phyloP scores from a whole-genome alignment of 176 grass and related monocot species.

The Aegilops sharonensis region DNA sequence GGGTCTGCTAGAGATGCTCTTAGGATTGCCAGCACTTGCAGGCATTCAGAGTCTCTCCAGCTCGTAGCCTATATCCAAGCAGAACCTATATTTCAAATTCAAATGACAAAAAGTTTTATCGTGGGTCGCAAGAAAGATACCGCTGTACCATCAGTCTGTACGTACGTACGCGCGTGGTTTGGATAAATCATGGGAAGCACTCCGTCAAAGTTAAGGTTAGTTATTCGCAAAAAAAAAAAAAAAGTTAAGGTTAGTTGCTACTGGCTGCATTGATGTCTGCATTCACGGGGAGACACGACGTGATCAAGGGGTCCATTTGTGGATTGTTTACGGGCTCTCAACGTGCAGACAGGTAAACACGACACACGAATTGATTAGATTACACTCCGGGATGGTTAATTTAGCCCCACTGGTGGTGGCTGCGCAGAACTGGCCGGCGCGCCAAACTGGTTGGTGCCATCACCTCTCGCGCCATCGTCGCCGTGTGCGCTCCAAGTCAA shows the following conservation, averaged over 20 bases:
- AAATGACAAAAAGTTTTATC: neutral
- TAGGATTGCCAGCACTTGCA: neutral
- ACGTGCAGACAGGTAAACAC: conserved; percentile 14
- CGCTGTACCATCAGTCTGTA: no score
- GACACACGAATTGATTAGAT: neutral
- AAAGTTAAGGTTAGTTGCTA: neutral
- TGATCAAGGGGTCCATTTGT: neutral
- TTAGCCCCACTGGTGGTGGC: neutral
- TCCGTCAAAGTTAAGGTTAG: neutral
- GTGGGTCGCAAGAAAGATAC: no score
- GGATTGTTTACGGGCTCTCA: neutral
- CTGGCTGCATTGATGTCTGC: neutral
- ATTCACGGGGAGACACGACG: no score
- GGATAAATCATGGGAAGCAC: neutral
- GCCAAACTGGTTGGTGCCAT: neutral
- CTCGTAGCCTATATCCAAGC: neutral
- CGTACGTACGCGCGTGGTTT: no score
- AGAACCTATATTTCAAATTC: neutral
- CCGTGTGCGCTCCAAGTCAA: neutral
- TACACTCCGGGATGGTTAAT: neutral
- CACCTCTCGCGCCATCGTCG: neutral
- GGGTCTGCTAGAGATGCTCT: no score
- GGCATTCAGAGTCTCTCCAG: neutral
- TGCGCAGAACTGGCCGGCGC: neutral
- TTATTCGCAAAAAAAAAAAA: no score